Evolutionary conservation across 2,329 filamentous ascomycete genomes (phyloP).

Genomic region (Pseudovirgaria hyperparasitica): DNA sequence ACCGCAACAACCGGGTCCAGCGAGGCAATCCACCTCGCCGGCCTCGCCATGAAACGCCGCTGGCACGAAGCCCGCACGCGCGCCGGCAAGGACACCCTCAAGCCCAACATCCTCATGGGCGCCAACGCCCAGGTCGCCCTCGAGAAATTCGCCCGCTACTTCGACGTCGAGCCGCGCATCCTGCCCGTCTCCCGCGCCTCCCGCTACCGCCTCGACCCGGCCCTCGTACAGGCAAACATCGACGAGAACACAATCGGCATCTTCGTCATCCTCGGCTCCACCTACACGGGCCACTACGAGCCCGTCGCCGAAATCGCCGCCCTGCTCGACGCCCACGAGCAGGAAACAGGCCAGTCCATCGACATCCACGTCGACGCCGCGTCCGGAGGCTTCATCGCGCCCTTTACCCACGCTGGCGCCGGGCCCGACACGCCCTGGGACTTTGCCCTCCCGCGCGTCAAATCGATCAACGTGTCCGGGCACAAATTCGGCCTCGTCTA

Average conservation of each 20-base stretch:
- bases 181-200: constrained; percentile 50
- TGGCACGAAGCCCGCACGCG: constrained; percentile 53
- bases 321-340: constrained; percentile 50
- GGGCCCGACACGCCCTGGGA: constrained; percentile 47
- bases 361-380: constrained; percentile 56
- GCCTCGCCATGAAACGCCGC: constrained; percentile 60
- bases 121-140: constrained; percentile 60
- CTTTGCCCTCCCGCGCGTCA: constrained; percentile 48
- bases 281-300: constrained; percentile 64
- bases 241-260: constrained; percentile 70
- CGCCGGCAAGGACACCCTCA: constrained; percentile 48
- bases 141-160: constrained; percentile 62
- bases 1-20: constrained; percentile 59
- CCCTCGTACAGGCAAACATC: constrained; percentile 51
- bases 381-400: constrained; percentile 49
- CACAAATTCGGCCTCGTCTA: constrained; percentile 54
- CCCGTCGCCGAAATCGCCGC: constrained; percentile 55
- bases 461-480: constrained; percentile 53
- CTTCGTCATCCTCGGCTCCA: constrained; percentile 59
- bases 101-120: constrained; percentile 65
- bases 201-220: constrained; percentile 49
- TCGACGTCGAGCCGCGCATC: constrained; percentile 57
- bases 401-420: constrained; percentile 44
- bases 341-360: constrained; percentile 48
- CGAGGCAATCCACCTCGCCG: constrained; percentile 58